Evolutionary conservation across 257 asterid genomes (phyloP), one percentile per base, ranked within the genome.

Genomic region (Mitragyna speciosa): DNA sequence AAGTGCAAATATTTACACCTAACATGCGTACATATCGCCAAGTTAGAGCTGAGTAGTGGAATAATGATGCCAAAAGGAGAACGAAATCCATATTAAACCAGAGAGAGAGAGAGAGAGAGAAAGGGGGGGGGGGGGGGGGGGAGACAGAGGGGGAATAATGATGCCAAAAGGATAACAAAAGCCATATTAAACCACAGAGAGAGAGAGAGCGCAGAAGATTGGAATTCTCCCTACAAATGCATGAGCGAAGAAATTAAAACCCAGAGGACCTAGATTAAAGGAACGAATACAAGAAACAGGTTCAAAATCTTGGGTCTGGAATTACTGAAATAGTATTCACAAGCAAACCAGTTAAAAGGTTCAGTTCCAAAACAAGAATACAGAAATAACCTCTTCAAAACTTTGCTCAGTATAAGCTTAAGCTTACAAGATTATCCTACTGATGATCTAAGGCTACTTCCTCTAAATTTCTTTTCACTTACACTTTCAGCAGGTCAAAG

Each of bases 281-380:
- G 66, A 28, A 20, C 14, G 59, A 70, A 70, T 47, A 71, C 72
- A 70, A 20, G 36, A 72, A 43, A 64, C 33, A 45, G 19, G 41
- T 45, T 79, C 36, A 30, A 10, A 49, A 56, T 45, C 7, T 67
- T 15, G 61, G 71, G 43, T 20, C 45, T 28, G 78, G 65, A 41
- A 59, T 70, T 47, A 58, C 41, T 56, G 36, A 48, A 43, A 31
- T 65, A 11, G 16, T 48, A 76, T 79, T 64, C 80, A 86, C 87
- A 82, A 66, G 67, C 76, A 76, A 82, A 73, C 75, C 80, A 70
- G 59, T 79, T 45, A 36, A 64, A 59, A 12, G 58, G 76, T 56
- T 61, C 49, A 30, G 47, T 24, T 52, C 48, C 45, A 72, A 20
- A 31, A 5, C 54, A 48, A 45, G 36, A 45, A 41, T 4, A 33